phyloP scores from a whole-genome alignment of 495 filamentous ascomycete genomes.

The Aspergillus ellipticus region DNA sequence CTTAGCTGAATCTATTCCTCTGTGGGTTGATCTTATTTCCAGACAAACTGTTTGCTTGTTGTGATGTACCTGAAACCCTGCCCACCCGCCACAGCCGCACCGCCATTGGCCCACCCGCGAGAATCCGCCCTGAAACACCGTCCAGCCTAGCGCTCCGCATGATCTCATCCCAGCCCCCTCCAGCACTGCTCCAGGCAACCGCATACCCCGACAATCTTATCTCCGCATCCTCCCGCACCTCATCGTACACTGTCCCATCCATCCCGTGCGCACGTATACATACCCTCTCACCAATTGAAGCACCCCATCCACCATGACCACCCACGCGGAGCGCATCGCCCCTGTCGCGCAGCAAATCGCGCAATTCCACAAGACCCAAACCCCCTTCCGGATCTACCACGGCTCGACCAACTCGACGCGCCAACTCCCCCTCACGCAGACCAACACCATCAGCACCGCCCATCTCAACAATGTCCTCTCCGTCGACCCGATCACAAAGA shows the following conservation, averaged over 20 bases:
- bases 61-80: no score
- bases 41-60: no score
- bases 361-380: slow-evolving; percentile 50
- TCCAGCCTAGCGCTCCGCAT: not conserved
- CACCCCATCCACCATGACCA: not conserved
- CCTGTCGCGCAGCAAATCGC: not conserved
- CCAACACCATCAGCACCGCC: slow-evolving; percentile 46
- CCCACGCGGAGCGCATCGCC: not conserved
- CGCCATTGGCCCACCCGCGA: no score
- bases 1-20: no score
- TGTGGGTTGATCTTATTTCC: no score
- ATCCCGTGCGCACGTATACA: no score
- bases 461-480: slow-evolving; percentile 50
- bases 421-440: slow-evolving; percentile 45
- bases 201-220: not conserved
- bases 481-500: slow-evolving; percentile 39
- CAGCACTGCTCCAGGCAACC: not conserved
- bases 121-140: no score
- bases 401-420: slow-evolving; percentile 76
- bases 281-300: no score
- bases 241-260: no score
- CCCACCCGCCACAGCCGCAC: no score
- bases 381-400: slow-evolving; percentile 73
- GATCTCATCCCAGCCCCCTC: not conserved
- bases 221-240: not conserved